Percentiles rank a stretch among this genome's conserved stretches.
phyloP scores from a whole-genome alignment of 352 stramenopile genomes.

The Aphanomyces stellatus region DNA sequence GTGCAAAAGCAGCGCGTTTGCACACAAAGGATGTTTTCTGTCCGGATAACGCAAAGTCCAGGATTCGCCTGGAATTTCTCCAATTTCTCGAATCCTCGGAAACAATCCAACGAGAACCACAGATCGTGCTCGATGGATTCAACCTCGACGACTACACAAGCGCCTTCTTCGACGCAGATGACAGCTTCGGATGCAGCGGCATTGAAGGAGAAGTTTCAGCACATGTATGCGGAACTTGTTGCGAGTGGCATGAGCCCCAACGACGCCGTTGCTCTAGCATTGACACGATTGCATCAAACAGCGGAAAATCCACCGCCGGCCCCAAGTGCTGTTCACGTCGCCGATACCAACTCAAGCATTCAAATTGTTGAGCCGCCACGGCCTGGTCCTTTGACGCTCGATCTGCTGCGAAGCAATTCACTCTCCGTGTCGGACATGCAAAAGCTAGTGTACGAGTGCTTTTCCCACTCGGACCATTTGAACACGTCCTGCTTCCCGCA shows the following conservation, averaged over 20 bases:
- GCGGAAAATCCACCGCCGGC: background rate
- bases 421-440: background rate
- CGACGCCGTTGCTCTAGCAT: constrained; percentile 42
- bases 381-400: background rate
- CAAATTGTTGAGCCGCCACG: background rate
- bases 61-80: background rate
- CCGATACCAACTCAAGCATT: background rate
- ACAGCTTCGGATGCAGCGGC: background rate
- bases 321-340: background rate
- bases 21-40: background rate
- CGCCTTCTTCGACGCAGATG: background rate
- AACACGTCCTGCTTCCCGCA: constrained; percentile 24
- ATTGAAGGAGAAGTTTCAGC: constrained; percentile 42
- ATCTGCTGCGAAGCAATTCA: background rate
- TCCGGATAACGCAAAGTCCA: background rate
- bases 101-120: background rate
- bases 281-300: constrained; percentile 40
- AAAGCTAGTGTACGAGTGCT: constrained; percentile 50
- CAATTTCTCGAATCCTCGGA: background rate
- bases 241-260: constrained; percentile 46
- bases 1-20: background rate
- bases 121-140: background rate
- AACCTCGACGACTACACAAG: background rate
- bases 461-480: constrained; percentile 49
- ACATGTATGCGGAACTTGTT: constrained; percentile 39